Base-by-base conservation (phyloP, 148 eudicot species). In the Dianthus caryophyllus region DNA sequence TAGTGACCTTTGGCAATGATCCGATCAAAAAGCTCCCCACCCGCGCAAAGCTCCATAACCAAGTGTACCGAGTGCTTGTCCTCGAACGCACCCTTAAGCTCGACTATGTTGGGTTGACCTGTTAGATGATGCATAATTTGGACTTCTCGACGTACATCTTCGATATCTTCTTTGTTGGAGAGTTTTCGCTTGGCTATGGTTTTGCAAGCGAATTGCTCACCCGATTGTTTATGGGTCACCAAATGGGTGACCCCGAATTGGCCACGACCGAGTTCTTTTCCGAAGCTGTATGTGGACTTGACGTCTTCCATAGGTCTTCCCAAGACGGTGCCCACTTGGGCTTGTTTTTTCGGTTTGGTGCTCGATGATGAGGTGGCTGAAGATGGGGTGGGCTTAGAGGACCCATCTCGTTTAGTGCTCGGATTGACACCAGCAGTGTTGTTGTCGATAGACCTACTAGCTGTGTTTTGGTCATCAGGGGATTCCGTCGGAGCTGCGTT, bases 31-130 rank as follows among this genome's bases (percentile, higher is more conserved):
- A 91, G 86, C 85, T 91, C 97, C 36, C 97, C 97, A 24, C 97
- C 97, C 2, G 96, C 97, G 48, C 97, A 91, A 70, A 91, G 79
- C 79, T 91, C 97, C 97, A 88, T 91, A 6, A 91, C 84, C 80
- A 91, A 72, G 74, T 91, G 87, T 31, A 91, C 97, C 18, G 91
- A 86, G 26, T 88, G 89, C 78, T 91, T 91, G 64, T 91, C 96
- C 78, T 91, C 97, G 21, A 67, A 85, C 0, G 91, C 96, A 11
- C 97, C 97, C 66, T 86, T 91, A 4, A 91, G 80, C 65, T 88
- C 96, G 39, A 91, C 97, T 31, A 91, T 86, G 49, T 91, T 91
- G 0, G 84, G 72, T 44, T 91, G 97, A 0, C 97, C 97, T 16
- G 88, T 79, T 56, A 88, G 51, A 60, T 91, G 96, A 53, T 88